Base-by-base conservation (phyloP, 2,329 filamentous ascomycete genomes). In the Bipolaris zeicola region DNA sequence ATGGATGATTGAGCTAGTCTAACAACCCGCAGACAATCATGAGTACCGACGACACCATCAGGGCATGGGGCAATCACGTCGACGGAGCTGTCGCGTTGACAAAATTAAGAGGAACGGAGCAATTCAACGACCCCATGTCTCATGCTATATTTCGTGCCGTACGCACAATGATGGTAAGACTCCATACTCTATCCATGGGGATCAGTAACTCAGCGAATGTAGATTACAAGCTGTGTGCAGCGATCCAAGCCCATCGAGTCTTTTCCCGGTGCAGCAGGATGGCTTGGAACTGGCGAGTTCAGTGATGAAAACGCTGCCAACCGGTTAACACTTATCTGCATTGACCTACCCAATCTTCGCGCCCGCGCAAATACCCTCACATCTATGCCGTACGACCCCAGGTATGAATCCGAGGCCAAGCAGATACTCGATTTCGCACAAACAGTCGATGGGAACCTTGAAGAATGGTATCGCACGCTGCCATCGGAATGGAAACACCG, bases 211-310 rank as follows among this genome's bases (percentile, higher is more conserved):
- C 62, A 47, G 63, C 3, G 24, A 43, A 1, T 11, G 2, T 36
- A 77, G 75, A 74, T 78, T 31, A 77, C 75, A 44, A 74, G 69
- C 47, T 75, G 73, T 24, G 74, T 78, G 7, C 76, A 77, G 60
- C 70, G 73, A 24, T 75, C 71, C 5, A 76, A 73, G 50, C 74
- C 76, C 5, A 61, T 78, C 11, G 75, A 76, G 10, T 59, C 71
- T 0, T 78, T 78, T 45, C 76, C 76, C 8, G 69, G 71, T 11
- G 54, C 60, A 1, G 58, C 67, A 18, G 73, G 75, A 36, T 78
- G 76, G 76, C 52, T 70, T 26, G 71, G 66, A 28, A 66, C 68
- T 20, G 64, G 63, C 37, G 65, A 72, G 2, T 62, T 71, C n/a
- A 58, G 51, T 28, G 67, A 75, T 31, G 71, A 77, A 52, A 78